Evolutionary conservation across 78 protist genomes (phyloP).

Genomic region (Polysphondylium violaceum): DNA sequence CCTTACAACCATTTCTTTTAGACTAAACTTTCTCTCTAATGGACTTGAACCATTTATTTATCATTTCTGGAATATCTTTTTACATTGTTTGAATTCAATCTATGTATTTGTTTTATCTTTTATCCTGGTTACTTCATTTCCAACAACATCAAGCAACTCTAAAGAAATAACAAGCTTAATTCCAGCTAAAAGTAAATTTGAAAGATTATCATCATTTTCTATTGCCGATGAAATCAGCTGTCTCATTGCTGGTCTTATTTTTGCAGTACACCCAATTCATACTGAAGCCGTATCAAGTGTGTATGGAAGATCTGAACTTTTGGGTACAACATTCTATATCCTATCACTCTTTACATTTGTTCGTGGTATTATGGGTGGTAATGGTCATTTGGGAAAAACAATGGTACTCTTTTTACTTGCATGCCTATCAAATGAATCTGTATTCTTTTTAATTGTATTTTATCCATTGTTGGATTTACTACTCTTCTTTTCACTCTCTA

Average conservation of each 20-base stretch:
- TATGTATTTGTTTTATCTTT: conserved; percentile 17
- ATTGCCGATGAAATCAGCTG: conserved; percentile 9
- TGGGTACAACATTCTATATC: conserved; percentile 6
- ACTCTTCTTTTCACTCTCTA: not conserved
- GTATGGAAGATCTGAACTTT: conserved; percentile 79
- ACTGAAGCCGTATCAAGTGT: conserved; percentile 81
- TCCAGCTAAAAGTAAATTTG: not conserved
- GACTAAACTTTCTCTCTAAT: conserved; percentile 8
- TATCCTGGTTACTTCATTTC: not conserved
- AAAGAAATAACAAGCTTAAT: not conserved
- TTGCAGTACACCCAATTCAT: conserved; percentile 84
- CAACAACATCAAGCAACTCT: not conserved
- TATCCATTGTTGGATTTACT: conserved; percentile 9
- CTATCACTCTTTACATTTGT: conserved; percentile 4
- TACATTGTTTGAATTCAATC: conserved; percentile 16
- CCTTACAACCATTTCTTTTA: conserved; percentile 50
- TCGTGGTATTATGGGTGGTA: no score
- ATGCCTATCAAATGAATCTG: conserved; percentile 9
- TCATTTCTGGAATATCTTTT: conserved; percentile 19
- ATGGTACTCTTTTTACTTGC: not conserved
- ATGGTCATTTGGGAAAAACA: no score
- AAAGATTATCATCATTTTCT: not conserved
- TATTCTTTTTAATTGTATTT: not conserved
- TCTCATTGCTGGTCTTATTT: conserved; percentile 17
- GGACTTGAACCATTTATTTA: not conserved